phyloP scores from a whole-genome alignment of 176 grass and related monocot genomes.

The Oryza officinalis region DNA sequence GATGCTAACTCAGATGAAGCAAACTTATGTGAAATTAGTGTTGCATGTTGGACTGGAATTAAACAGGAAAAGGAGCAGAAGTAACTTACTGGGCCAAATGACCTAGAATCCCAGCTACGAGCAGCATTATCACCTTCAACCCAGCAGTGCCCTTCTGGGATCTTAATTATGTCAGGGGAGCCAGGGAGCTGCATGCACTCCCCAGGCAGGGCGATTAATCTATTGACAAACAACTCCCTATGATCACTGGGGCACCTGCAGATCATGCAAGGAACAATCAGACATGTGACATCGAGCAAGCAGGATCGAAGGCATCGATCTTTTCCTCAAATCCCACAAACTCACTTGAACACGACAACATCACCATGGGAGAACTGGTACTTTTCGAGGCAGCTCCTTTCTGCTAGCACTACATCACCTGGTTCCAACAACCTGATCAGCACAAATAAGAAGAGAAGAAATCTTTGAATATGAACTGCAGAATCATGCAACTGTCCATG shows the following conservation, averaged over 20 bases:
- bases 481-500: neutral
- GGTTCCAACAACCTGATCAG: constrained; percentile 52
- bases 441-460: constrained; percentile 19
- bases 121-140: constrained; percentile 91
- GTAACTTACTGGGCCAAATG: constrained; percentile 78
- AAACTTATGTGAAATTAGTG: neutral
- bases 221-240: constrained; percentile 60
- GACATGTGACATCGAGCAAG: neutral
- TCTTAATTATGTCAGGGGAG: constrained; percentile 55
- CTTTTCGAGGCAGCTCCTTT: constrained; percentile 54
- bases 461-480: constrained; percentile 4
- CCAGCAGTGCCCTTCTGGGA: constrained; percentile 87
- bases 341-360: constrained; percentile 76
- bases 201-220: constrained; percentile 82
- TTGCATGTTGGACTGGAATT: neutral
- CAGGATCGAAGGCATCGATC: neutral
- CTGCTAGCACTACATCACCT: constrained; percentile 67
- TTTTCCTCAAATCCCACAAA: neutral
- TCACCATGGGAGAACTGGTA: constrained; percentile 85
- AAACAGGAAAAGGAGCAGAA: neutral
- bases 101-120: constrained; percentile 73
- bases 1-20: neutral
- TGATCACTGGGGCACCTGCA: constrained; percentile 70
- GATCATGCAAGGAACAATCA: constrained; percentile 6
- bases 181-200: constrained; percentile 72